Percentiles rank a stretch among this genome's conserved stretches.
Conservation (phyloP, 2,329 filamentous ascomycete species). For the Sphaerostilbella broomeana region DNA sequence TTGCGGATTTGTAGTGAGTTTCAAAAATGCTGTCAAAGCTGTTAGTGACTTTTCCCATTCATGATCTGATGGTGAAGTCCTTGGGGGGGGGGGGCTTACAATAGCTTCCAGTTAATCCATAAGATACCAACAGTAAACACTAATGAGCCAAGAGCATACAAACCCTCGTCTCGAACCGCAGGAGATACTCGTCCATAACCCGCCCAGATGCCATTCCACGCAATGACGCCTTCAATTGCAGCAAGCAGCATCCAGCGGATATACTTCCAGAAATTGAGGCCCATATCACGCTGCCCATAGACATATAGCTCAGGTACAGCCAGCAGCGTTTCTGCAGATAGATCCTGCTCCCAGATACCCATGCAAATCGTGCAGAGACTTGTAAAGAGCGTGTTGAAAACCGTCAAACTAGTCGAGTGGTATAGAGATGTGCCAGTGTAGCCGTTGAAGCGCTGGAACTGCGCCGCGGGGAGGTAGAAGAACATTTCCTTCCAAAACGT, state of each 20-base stretch:
- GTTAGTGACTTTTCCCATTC: conserved; percentile 17
- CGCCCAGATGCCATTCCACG: conserved; percentile 60
- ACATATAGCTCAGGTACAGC: conserved; percentile 88
- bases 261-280: conserved; percentile 70
- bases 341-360: conserved; percentile 87
- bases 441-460: conserved; percentile 76
- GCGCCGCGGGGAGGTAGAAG: conserved; percentile 78
- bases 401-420: conserved; percentile 77
- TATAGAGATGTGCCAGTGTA: conserved; percentile 90
- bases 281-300: conserved; percentile 65
- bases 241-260: conserved; percentile 72
- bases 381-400: conserved; percentile 93
- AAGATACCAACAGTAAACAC: conserved; percentile 65
- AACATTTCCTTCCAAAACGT: conserved; percentile 88
- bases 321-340: conserved; percentile 76
- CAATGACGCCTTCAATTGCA: conserved; percentile 63
- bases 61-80: neutral
- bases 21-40: conserved; percentile 52
- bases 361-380: conserved; percentile 82
- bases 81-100: conserved; percentile 42
- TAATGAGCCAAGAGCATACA: conserved; percentile 69
- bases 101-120: conserved; percentile 69
- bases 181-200: conserved; percentile 42
- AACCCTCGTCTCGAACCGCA: conserved; percentile 54
- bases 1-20: conserved; percentile 65